Percentiles rank a stretch among this genome's conserved stretches.
Evolutionary conservation across 345 rosid species (phyloP).

Genomic region (Eucalyptus marginata): DNA sequence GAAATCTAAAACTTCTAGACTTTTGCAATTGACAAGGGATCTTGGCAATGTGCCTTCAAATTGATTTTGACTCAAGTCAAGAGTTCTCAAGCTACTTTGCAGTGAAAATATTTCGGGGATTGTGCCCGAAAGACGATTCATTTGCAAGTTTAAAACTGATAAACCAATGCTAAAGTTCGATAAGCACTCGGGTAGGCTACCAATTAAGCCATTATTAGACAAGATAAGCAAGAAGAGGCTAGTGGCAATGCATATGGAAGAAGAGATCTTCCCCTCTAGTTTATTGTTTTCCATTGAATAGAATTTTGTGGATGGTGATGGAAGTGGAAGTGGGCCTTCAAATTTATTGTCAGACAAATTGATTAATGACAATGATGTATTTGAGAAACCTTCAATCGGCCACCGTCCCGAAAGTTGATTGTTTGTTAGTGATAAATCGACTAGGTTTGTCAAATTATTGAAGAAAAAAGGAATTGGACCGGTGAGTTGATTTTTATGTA

Average conservation of each 20-base stretch:
- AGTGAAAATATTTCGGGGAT: too few relatives aligned
- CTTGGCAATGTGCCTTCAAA: neutral
- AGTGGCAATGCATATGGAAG: neutral
- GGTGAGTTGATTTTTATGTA: neutral
- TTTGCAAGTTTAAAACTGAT: too few relatives aligned
- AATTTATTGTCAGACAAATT: neutral
- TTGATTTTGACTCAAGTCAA: neutral
- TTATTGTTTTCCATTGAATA: neutral
- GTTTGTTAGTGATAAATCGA: neutral
- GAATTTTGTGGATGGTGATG: neutral
- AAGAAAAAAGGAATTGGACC: slow-evolving; percentile 11
- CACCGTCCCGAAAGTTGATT: slow-evolving; percentile 5
- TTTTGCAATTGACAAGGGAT: neutral
- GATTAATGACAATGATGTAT: neutral
- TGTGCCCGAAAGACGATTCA: neutral
- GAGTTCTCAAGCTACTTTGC: neutral
- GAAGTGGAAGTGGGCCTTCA: neutral
- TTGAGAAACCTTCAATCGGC: neutral
- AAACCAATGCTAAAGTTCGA: neutral
- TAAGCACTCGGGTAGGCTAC: neutral
- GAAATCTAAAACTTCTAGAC: neutral
- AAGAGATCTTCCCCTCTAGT: slow-evolving; percentile 1
- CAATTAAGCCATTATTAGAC: neutral
- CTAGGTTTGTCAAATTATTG: neutral
- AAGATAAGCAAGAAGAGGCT: neutral